Evolutionary conservation across 352 stramenopile genomes (phyloP).

Genomic region (Pythium folliculosum): DNA sequence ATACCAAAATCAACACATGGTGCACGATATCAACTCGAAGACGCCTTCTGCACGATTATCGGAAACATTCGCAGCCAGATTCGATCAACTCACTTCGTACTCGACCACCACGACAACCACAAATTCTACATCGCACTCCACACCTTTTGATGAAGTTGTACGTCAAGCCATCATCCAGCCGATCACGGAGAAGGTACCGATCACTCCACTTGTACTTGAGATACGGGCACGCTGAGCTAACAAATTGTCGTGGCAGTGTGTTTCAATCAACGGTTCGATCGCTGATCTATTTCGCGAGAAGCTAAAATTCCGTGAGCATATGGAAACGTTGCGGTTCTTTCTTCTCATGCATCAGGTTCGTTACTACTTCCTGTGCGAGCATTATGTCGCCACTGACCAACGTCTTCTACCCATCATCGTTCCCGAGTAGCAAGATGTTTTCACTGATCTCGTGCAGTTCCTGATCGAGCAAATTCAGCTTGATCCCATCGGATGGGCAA

Average conservation of each 20-base stretch:
- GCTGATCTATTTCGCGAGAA: slow-evolving; percentile 54
- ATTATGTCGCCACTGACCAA: background rate
- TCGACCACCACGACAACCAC: background rate
- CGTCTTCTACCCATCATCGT: background rate
- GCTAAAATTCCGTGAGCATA: slow-evolving; percentile 51
- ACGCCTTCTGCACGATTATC: background rate
- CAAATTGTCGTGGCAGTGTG: slow-evolving; percentile 38
- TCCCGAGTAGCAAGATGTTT: slow-evolving; percentile 63
- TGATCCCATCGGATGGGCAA: slow-evolving; percentile 59
- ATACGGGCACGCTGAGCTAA: background rate
- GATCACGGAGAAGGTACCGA: slow-evolving; percentile 28
- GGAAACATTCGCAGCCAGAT: slow-evolving; percentile 10
- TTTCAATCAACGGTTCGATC: slow-evolving; percentile 46
- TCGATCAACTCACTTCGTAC: background rate
- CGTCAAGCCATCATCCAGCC: slow-evolving; percentile 10
- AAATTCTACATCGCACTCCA: background rate
- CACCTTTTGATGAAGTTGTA: slow-evolving; percentile 13
- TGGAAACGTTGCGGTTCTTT: slow-evolving; percentile 54
- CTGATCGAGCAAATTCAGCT: slow-evolving; percentile 55
- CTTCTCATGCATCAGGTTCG: slow-evolving; percentile 77
- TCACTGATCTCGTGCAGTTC: slow-evolving; percentile 44
- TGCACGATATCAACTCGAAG: slow-evolving; percentile 8
- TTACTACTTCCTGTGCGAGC: background rate
- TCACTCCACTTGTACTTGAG: slow-evolving; percentile 36
- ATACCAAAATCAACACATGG: slow-evolving; percentile 45